These are phyloP conservation scores for Monosporascus sp. DNA, from an alignment of 2,329 filamentous ascomycete genomes.

Conservation along the genomic window DNA sequence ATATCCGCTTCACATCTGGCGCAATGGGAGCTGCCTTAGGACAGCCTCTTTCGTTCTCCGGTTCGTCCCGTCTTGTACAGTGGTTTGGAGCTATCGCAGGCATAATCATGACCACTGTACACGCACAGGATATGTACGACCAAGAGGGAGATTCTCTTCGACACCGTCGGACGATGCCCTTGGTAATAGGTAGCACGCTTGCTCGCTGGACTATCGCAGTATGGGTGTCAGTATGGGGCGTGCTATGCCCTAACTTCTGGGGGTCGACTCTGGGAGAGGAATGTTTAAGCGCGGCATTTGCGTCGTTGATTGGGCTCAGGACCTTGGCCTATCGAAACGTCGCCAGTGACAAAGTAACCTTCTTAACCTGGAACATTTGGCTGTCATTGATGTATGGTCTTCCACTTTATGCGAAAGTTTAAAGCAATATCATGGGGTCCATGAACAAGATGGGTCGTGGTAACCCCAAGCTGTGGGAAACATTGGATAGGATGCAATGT, in stretches of 20 bases:
- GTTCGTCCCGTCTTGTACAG: not conserved
- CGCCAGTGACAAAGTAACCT: too few species aligned
- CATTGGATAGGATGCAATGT: too few species aligned
- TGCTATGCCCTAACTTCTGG: constrained; percentile 4
- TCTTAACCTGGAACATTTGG: too few species aligned
- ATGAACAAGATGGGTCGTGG: too few species aligned
- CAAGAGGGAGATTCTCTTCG: constrained; percentile 1
- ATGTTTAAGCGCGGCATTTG: too few species aligned
- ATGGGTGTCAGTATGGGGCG: not conserved
- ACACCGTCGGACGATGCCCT: constrained; percentile 1
- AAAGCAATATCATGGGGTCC: too few species aligned
- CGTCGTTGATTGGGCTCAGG: too few species aligned
- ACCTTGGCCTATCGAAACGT: too few species aligned
- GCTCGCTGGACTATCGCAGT: constrained; percentile 1
- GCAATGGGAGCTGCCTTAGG: constrained; percentile 3
- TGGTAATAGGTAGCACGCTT: not conserved
- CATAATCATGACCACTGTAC: constrained; percentile 2
- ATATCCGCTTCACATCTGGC: constrained; percentile 1
- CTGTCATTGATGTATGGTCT: too few species aligned
- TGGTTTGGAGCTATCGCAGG: constrained; percentile 2
- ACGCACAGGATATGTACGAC: constrained; percentile 4
- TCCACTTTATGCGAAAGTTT: too few species aligned
- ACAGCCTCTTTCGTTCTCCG: not conserved
- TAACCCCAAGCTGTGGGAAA: too few species aligned
- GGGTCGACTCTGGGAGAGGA: not conserved